Base-by-base conservation (phyloP, 108 stramenopile genomes). In the Nitzschia palea region DNA sequence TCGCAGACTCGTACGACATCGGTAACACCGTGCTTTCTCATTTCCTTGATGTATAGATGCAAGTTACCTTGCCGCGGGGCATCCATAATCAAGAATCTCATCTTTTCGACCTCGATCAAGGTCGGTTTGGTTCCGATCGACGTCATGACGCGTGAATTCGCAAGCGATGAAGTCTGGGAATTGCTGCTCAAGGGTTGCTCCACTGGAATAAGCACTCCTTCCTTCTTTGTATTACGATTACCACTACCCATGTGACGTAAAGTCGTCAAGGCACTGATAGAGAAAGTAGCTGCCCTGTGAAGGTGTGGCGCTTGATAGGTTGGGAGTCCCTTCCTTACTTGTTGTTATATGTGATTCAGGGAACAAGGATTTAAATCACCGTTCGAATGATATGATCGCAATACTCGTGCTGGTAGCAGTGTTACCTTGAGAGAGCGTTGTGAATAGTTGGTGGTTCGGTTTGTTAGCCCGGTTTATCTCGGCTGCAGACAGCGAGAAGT, bases 81-180 rank as follows among this genome's bases (percentile, higher is more conserved):
- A 73, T 98, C 98, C 95, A 97, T 97, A 68, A 98, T 97, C 37
- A 98, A 85, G 73, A 98, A 97, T 44, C 84, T 86, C 68, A 98
- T 82, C 25, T 44, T 52, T 10, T 29, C 42, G n/a, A 60, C 65
- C 59, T 66, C 65, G 2, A 74, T 31, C 15, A 67, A 28, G 2
- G 73, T 74, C 14, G 73, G 73, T 22, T 65, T 64, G 33, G 73
- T 74, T 0, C 73, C 73, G 33, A 74, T 66, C 30, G 58, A 34
- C 34, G 65, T 25, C 65, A 63, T 63, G 45, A 9, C 29, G n/a
- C 3, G 17, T 33, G 44, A 48, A n/a, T 33, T 33, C 5, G 28
- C 31, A 4, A 12, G 29, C 12, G 10, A 28, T 23, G 10, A 23
- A 4, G 55, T 33, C 14, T 22, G 40, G n/a, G 9, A 6, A 14